A percentile compares a stretch with the other conserved stretches of the same genome.
These are phyloP conservation scores for Stylosanthes scabra DNA, from an alignment of 331 rosid species.

Conservation along the genomic window DNA sequence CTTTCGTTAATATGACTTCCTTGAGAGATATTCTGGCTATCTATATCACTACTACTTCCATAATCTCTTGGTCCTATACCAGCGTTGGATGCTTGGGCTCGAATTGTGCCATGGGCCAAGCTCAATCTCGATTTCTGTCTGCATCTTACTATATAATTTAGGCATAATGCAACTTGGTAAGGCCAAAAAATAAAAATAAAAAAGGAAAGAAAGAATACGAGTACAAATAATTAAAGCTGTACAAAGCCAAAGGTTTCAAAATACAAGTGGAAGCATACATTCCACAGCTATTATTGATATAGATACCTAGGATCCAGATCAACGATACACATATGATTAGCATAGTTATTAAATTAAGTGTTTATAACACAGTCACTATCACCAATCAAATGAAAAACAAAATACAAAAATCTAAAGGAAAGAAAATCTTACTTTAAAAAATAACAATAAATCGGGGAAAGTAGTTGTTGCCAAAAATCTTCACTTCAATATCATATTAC, in stretches of 20 bases:
- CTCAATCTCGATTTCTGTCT: constrained; percentile 53
- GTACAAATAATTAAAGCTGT: constrained; percentile 12
- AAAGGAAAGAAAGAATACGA: background rate
- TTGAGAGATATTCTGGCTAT: constrained; percentile 47
- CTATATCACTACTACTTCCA: constrained; percentile 59
- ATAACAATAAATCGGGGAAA: background rate
- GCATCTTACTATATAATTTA: constrained; percentile 62
- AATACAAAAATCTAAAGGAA: background rate
- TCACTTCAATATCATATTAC: background rate
- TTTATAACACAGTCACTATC: background rate
- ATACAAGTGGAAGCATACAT: constrained; percentile 3
- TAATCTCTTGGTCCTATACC: constrained; percentile 76
- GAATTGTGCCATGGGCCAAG: constrained; percentile 42
- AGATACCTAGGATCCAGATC: constrained; percentile 6
- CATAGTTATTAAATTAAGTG: background rate
- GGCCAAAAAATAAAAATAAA: background rate
- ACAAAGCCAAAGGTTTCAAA: constrained; percentile 12
- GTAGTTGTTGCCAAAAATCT: constrained; percentile 1
- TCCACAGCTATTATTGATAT: constrained; percentile 5
- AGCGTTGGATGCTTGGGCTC: constrained; percentile 77
- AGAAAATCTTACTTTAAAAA: background rate
- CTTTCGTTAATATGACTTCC: constrained; percentile 43
- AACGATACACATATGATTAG: constrained; percentile 25
- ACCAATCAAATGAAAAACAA: constrained; percentile 18
- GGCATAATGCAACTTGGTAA: constrained; percentile 38